These are phyloP conservation scores for Blyttiomyces sp. DNA, from an alignment of 371 early-diverging fungal genomes.

Conservation along the genomic window DNA sequence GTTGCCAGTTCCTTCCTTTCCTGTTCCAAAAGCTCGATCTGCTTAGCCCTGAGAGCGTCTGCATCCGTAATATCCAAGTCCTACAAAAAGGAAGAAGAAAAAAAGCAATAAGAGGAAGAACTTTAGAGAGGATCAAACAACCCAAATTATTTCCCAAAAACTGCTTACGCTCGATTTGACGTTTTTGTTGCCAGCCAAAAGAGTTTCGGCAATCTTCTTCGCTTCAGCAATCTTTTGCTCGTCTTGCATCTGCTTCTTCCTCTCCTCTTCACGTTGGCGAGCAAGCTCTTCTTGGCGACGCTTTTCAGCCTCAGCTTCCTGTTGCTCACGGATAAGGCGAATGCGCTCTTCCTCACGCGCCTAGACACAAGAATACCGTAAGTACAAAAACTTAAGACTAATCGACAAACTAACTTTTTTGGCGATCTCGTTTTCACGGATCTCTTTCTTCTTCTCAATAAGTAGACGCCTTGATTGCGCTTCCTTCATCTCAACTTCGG, in stretches of 20 bases:
- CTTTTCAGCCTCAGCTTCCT: slow-evolving; percentile 86
- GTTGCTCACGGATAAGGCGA: slow-evolving; percentile 48
- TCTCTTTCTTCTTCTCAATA: slow-evolving; percentile 91
- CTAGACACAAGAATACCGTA: not conserved
- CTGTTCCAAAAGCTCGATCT: slow-evolving; percentile 87
- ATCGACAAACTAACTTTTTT: slow-evolving; percentile 13
- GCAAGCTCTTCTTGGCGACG: slow-evolving; percentile 80
- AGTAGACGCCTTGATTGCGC: slow-evolving; percentile 75
- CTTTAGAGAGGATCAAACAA: not conserved
- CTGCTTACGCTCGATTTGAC: no score
- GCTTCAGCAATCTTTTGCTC: slow-evolving; percentile 76
- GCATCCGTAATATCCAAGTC: slow-evolving; percentile 86
- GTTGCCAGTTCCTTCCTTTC: slow-evolving; percentile 72
- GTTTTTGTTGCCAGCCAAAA: slow-evolving; percentile 70
- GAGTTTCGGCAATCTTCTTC: slow-evolving; percentile 65
- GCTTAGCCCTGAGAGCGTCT: slow-evolving; percentile 73
- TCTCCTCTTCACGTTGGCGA: slow-evolving; percentile 79
- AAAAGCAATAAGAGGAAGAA: not conserved
- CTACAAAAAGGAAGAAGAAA: slow-evolving; percentile 58
- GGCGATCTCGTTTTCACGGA: slow-evolving; percentile 63
- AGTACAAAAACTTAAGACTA: not conserved
- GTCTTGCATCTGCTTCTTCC: slow-evolving; percentile 70
- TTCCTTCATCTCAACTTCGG: slow-evolving; percentile 80
- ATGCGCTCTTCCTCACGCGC: slow-evolving; percentile 79
- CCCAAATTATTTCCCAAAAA: no score